Base-by-base conservation (phyloP, 495 filamentous ascomycete species). In the Xylaria palmicola region DNA sequence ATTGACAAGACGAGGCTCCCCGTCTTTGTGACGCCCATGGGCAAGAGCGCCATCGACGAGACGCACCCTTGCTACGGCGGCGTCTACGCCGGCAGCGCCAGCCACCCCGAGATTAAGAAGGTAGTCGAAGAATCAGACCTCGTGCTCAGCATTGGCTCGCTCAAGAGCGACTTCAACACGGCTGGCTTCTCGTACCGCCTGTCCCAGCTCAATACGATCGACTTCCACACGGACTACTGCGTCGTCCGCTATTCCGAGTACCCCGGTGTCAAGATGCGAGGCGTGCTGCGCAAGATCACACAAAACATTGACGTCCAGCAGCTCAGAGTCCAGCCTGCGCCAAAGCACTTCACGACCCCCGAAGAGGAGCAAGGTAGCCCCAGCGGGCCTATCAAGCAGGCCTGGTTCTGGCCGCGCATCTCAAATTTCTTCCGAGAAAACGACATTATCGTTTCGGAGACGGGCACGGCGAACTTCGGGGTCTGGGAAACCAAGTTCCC, bases 101-200 rank as follows among this genome's bases (percentile, higher is more conserved):
- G 86, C 13, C 83, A 88, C 43, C 72, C 83, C 0, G 88, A 82
- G 27, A 90, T 96, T 5, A 78, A 82, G 50, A 85, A 91, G 45
- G 79, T 83, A 17, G 86, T 97, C 37, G 92, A 97, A 68, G 79
- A 81, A 2, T 86, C 92, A 0, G 93, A 97, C 65, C 81, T 97
- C 2, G 87, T 97, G 20, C 78, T 97, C 13, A 89, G 82, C 62
- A 86, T 97, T 63, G 93, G 93, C 32, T 80, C 91, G 26, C 87
- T 97, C 47, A 82, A 81, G 74, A 91, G 86, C 62, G 93, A 97
- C 68, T 96, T 96, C 79, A 96, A 97, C 73, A 94, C 92, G 13
- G 78, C 88, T 10, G 93, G 93, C 15, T 96, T 97, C 79, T 89
- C 89, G 6, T 96, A 95, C 68, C 86, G 84, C 59, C 86, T 91